Evolutionary conservation across 2,329 filamentous ascomycete species (phyloP), one percentile per base, ranked within the genome.

Genomic region (Ceratocystis papillata): DNA sequence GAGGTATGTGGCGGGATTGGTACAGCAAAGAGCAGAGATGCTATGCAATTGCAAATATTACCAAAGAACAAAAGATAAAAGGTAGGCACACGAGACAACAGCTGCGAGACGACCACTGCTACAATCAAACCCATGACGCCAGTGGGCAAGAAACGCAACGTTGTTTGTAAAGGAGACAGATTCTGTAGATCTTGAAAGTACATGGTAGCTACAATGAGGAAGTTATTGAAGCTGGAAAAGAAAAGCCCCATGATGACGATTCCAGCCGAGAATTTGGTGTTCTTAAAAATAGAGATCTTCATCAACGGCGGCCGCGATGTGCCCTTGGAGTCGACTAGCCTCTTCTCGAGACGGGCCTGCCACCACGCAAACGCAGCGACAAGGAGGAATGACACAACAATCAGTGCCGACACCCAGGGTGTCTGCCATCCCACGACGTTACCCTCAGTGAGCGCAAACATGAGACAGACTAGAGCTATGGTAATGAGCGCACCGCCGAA

Each of bases 151-250:
- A 88, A 89, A 2, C 85, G 83, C 7, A 89, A 72, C 12, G 85
- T 87, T 0, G 86, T 88, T 69, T 87, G 81, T n/a, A 88, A 76
- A 0, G 85, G 77, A 0, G 78, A 79, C 1, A 84, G 77, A 0
- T 79, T 81, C 70, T 86, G 84, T 72, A 82, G 88, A 69, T 86
- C 80, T 73, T 89, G 87, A 74, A 83, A 89, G 74, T 83, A 87
- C 73, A 86, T 89, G 3, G 87, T 89, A 1, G 84, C 81, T 70
- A 81, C 87, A 68, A 89, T 78, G 48, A 88, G 75, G 70, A 81
- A 87, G 72, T 86, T 85, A 75, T 87, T 88, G 75, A 89, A 89
- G 1, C 79, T 77, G 20, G 81, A 80, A 70, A 86, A 88, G 75
- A 88, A 88, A 1, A 88, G 73, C 0, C 78, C 78, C 81, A 88